These are phyloP conservation scores for Sporothrix euskadiensis DNA, from an alignment of 2,329 filamentous ascomycete species.

Conservation along the genomic window DNA sequence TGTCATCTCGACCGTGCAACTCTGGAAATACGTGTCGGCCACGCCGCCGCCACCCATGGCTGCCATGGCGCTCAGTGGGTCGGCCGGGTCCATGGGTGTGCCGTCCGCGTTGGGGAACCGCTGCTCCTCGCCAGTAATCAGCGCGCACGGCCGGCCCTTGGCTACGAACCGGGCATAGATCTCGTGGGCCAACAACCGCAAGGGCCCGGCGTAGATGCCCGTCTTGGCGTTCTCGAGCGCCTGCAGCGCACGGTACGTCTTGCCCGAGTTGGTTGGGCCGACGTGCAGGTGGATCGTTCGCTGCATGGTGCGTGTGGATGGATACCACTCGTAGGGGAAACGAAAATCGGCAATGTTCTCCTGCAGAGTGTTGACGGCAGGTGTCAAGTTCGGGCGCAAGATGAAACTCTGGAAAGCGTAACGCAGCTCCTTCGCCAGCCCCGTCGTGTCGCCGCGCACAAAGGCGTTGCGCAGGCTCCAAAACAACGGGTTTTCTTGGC, in stretches of 20 bases:
- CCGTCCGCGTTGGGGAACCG: conserved; percentile 58
- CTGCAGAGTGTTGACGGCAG: conserved; percentile 57
- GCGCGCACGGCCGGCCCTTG: conserved; percentile 72
- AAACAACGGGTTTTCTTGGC: conserved; percentile 55
- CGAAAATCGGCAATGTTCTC: conserved; percentile 73
- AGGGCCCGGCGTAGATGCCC: conserved; percentile 87
- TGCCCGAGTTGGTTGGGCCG: conserved; percentile 95
- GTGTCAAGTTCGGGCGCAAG: conserved; percentile 58
- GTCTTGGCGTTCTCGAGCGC: conserved; percentile 72
- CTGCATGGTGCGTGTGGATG: conserved; percentile 75
- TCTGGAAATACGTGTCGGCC: conserved; percentile 62
- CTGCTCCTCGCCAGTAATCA: conserved; percentile 90
- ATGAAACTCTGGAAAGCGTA: conserved; percentile 69
- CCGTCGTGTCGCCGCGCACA: conserved; percentile 51
- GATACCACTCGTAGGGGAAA: conserved; percentile 92
- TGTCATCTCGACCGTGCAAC: conserved; percentile 92
- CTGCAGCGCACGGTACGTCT: conserved; percentile 92
- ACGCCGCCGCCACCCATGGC: conserved; percentile 21
- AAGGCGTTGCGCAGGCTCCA: conserved; percentile 62
- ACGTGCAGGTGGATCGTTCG: conserved; percentile 89
- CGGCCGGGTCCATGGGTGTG: conserved; percentile 6
- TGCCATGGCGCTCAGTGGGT: not conserved
- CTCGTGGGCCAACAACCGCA: conserved; percentile 87
- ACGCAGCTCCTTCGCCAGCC: conserved; percentile 59
- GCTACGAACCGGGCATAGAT: conserved; percentile 85